Base-by-base conservation (phyloP, 352 stramenopile species). In the Hyaloperonospora brassicae region DNA sequence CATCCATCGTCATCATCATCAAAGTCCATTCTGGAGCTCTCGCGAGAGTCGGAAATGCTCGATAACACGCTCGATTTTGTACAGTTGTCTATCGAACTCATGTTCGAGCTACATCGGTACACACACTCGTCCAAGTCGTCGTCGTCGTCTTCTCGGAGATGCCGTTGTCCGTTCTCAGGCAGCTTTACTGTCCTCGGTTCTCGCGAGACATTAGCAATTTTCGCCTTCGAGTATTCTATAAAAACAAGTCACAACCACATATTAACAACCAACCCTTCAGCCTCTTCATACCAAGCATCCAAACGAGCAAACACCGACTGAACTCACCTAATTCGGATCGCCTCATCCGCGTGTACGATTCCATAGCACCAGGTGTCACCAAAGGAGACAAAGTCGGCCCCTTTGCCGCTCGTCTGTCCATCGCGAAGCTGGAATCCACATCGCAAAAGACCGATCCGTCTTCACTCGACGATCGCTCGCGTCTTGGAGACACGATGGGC, bases 11-110 rank as follows among this genome's bases (percentile, higher is more conserved):
- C 54, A 30, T 73, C 61, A 13, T 66, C 57, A 24, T 62, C 68
- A 43, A 73, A 71, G 23, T 69, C 42, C 43, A 76, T 52, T 41
- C 50, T 52, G n/a, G 68, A 76, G 46, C 68, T 76, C 48, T 71
- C 68, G 27, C 68, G 68, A 47, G 59, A 44, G 17, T 70, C 68
- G 23, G 64, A 14, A 12, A 40, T 53, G 50, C 62, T 74, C 12
- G 62, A 66, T 21, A 68, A 35, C 34, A 56, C 40, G 42, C 66
- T 74, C n/a, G 60, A 53, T 44, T 65, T 59, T 2, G 66, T 64
- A 40, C 55, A 56, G 46, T 59, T 68, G 41, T 53, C 59, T 38
- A 59, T 68, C 55, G 49, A 59, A 40, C 59, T 50, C 8, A 54
- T 60, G 0, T 27, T 60, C 25, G 50, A 34, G 3, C 35, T 38